phyloP scores from a whole-genome alignment of 164 flowering plant genomes.

The Berberis vulgaris region DNA sequence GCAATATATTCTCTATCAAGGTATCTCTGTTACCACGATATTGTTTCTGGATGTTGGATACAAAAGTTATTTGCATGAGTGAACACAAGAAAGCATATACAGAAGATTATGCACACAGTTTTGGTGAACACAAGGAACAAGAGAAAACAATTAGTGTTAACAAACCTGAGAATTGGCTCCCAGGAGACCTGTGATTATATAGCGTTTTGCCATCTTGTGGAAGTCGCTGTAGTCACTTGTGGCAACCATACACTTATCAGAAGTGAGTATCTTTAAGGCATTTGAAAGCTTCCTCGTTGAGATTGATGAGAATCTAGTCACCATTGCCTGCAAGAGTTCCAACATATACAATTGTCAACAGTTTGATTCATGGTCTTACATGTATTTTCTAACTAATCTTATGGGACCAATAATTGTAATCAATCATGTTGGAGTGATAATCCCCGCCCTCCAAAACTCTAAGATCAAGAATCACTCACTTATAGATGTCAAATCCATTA shows the following conservation, averaged over 20 bases:
- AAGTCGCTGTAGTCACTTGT: conserved; percentile 80
- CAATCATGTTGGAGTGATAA: no score
- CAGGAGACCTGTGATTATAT: conserved; percentile 46
- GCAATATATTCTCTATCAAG: conserved; percentile 43
- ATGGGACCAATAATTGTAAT: no score
- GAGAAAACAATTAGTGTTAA: neutral
- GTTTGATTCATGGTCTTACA: neutral
- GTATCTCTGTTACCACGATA: conserved; percentile 50
- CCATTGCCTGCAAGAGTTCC: conserved; percentile 66
- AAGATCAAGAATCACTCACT: no score
- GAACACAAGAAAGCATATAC: neutral
- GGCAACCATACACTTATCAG: conserved; percentile 77
- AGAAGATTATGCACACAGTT: neutral
- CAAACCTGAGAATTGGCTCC: conserved; percentile 85
- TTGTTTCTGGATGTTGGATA: conserved; percentile 42
- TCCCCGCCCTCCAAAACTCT: no score
- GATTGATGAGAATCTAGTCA: conserved; percentile 68
- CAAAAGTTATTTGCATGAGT: neutral
- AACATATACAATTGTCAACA: neutral
- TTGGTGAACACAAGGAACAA: neutral
- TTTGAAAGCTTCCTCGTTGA: conserved; percentile 79
- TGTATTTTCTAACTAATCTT: no score
- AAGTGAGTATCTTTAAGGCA: conserved; percentile 59
- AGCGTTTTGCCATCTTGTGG: conserved; percentile 57
- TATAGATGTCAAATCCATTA: no score